Percentiles rank a stretch among this genome's conserved stretches.
phyloP scores from a whole-genome alignment of 1,284 basidiomycete genomes.

The Ganoderma lucidum region DNA sequence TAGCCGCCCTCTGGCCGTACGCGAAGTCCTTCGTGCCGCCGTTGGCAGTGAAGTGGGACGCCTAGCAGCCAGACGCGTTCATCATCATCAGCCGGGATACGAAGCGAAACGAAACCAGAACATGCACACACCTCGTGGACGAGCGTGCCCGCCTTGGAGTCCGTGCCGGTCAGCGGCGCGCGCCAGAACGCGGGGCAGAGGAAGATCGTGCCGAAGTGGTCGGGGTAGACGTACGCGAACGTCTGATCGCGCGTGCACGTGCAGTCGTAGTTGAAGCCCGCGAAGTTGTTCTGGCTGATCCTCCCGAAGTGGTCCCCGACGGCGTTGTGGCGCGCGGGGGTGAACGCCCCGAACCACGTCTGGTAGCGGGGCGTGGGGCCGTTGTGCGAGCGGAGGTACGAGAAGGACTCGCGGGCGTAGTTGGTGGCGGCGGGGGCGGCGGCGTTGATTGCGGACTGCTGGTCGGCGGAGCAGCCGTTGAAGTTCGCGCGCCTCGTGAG shows the following conservation, averaged over 20 bases:
- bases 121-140: conserved; percentile 40
- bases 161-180: conserved; percentile 53
- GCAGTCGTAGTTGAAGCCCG: neutral
- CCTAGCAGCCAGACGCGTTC: conserved; percentile 32
- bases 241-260: neutral
- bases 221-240: conserved; percentile 46
- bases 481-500: neutral
- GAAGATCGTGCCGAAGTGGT: conserved; percentile 49
- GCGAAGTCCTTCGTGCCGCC: conserved; percentile 54
- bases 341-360: neutral
- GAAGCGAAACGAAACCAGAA: neutral
- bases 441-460: neutral
- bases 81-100: neutral
- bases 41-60: conserved; percentile 54
- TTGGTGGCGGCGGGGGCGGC: neutral
- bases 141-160: conserved; percentile 49
- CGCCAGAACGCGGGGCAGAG: conserved; percentile 59
- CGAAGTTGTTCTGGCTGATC: neutral
- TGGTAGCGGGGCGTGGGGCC: neutral
- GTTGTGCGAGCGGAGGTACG: neutral
- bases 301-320: neutral
- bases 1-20: conserved; percentile 53
- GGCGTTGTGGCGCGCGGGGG: neutral
- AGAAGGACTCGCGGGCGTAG: neutral
- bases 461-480: neutral